Conservation (phyloP, 2,329 filamentous ascomycete genomes). For the Penicillium digitatum region DNA sequence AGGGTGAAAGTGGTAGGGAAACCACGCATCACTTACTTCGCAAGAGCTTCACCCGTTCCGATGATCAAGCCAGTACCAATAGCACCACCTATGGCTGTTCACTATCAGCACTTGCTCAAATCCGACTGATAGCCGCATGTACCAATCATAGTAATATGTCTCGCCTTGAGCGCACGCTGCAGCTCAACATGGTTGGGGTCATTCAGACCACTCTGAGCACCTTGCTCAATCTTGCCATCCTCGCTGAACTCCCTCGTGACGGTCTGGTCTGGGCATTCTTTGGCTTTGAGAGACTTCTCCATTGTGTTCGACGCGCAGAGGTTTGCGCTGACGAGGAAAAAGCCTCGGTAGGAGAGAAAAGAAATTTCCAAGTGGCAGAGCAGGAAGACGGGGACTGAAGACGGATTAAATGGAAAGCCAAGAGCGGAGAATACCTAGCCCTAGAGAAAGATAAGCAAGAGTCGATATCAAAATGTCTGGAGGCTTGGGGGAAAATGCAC, state of each 20-base stretch:
- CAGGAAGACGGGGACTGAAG: not conserved
- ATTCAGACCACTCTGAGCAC: slow-evolving; percentile 16
- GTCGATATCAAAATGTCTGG: not conserved
- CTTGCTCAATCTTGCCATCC: slow-evolving; percentile 21
- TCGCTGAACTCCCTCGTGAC: slow-evolving; percentile 19
- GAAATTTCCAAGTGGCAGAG: not conserved
- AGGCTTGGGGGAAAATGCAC: not conserved
- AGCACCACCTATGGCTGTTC: slow-evolving; percentile 40
- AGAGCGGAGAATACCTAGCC: not conserved
- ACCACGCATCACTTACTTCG: slow-evolving; percentile 28
- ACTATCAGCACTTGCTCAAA: slow-evolving; percentile 7
- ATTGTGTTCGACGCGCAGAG: not conserved
- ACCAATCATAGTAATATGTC: slow-evolving; percentile 44
- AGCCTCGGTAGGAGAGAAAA: not conserved
- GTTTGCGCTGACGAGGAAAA: not conserved
- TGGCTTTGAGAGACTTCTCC: slow-evolving; percentile 10
- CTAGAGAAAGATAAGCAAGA: not conserved
- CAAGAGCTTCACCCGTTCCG: slow-evolving; percentile 39
- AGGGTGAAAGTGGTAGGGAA: not conserved
- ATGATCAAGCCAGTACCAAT: slow-evolving; percentile 44
- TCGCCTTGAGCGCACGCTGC: slow-evolving; percentile 42
- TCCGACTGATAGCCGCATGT: not conserved
- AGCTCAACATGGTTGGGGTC: slow-evolving; percentile 33
- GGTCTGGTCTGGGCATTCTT: slow-evolving; percentile 20
- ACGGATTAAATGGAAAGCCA: not conserved